Conservation (phyloP, 805 yeast species). For the Alloascoidea hylecoeti region DNA sequence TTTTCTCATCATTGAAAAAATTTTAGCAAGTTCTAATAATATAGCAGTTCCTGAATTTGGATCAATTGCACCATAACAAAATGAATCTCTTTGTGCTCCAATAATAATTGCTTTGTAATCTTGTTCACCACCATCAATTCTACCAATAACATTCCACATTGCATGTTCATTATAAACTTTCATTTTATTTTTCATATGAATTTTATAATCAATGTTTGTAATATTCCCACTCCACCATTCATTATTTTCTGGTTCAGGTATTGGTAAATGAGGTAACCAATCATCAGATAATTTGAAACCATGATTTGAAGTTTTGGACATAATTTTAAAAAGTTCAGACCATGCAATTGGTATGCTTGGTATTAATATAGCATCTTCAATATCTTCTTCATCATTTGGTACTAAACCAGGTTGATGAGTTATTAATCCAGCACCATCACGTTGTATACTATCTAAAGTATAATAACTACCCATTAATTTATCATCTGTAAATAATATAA, state of each 20-base stretch:
- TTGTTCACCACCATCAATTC: constrained; percentile 72
- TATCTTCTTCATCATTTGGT: constrained; percentile 31
- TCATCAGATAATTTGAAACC: constrained; percentile 21
- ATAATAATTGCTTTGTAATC: constrained; percentile 55
- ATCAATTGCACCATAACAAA: constrained; percentile 58
- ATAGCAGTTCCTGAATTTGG: constrained; percentile 67
- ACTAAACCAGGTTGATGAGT: constrained; percentile 16
- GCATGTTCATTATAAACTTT: constrained; percentile 38
- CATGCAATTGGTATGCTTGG: constrained; percentile 72
- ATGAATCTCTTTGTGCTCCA: constrained; percentile 74
- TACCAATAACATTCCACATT: constrained; percentile 68
- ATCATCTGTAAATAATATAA: constrained; percentile 47
- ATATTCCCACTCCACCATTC: constrained; percentile 31
- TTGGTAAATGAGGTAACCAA: constrained; percentile 19
- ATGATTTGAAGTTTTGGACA: constrained; percentile 19
- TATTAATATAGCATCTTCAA: constrained; percentile 20
- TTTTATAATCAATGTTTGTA: constrained; percentile 11
- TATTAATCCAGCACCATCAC: constrained; percentile 18
- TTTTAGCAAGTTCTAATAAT: constrained; percentile 53
- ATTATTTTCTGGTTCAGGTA: constrained; percentile 12
- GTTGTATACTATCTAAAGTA: constrained; percentile 31
- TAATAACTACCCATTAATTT: constrained; percentile 15
- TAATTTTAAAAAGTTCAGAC: constrained; percentile 42
- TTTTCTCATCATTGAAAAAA: constrained; percentile 49
- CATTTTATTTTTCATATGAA: constrained; percentile 22